Conservation (phyloP, 768 basidiomycete species). For the Mycena vitilis region DNA sequence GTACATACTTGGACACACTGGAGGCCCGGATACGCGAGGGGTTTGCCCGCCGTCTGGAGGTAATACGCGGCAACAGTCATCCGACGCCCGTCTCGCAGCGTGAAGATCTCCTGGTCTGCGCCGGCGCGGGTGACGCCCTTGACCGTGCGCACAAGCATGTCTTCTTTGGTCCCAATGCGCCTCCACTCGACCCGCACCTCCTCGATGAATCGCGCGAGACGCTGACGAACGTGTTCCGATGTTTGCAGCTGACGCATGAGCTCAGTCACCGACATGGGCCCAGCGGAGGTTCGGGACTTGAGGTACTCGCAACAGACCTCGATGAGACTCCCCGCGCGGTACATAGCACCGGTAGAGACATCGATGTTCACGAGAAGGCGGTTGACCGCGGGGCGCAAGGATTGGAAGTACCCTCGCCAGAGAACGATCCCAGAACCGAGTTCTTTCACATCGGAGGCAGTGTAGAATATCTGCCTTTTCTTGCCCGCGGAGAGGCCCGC, state of each 20-base stretch:
- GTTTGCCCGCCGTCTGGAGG: constrained; percentile 33
- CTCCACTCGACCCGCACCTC: constrained; percentile 49
- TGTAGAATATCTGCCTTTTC: constrained; percentile 54
- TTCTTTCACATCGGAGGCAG: not conserved
- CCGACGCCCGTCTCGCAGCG: constrained; percentile 55
- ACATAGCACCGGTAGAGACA: constrained; percentile 81
- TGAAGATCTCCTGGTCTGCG: constrained; percentile 62
- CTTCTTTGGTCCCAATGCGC: constrained; percentile 60
- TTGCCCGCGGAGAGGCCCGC: constrained; percentile 76
- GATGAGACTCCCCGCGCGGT: constrained; percentile 69
- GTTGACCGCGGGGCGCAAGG: constrained; percentile 75
- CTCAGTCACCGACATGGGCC: no score
- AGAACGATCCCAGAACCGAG: constrained; percentile 70
- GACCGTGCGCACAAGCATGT: not conserved
- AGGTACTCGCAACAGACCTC: constrained; percentile 69
- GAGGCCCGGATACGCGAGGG: constrained; percentile 59
- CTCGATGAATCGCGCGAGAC: constrained; percentile 50
- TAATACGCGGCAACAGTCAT: constrained; percentile 57
- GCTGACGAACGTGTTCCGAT: constrained; percentile 58
- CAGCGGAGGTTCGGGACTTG: no score
- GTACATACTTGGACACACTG: constrained; percentile 65
- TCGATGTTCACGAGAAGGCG: constrained; percentile 76
- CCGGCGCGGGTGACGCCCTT: constrained; percentile 53
- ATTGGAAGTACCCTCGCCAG: constrained; percentile 88
- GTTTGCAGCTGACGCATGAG: no score